A percentile compares a stretch with the other conserved stretches of the same genome.
Evolutionary conservation across 192 early-diverging fungal species (phyloP).

Genomic region (Lunasporangiospora selenospora): DNA sequence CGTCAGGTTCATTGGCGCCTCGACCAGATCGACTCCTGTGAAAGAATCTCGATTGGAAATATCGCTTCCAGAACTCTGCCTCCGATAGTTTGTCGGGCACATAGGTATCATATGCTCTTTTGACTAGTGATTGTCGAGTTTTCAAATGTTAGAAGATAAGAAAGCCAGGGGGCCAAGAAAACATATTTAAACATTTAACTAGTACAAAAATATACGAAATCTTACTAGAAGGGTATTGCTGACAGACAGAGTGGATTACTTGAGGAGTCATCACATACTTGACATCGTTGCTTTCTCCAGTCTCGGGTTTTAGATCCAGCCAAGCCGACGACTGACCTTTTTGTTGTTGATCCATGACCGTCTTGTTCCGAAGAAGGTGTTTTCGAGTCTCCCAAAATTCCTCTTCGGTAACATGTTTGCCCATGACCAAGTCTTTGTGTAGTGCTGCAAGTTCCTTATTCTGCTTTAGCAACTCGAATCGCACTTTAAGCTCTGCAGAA

Average conservation of each 20-base stretch:
- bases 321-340: slow-evolving; percentile 82
- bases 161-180: not conserved
- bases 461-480: slow-evolving; percentile 68
- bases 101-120: slow-evolving; percentile 79
- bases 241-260: slow-evolving; percentile 87
- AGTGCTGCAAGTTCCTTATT: slow-evolving; percentile 73
- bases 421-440: slow-evolving; percentile 80
- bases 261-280: slow-evolving; percentile 91
- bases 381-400: slow-evolving; percentile 94
- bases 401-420: slow-evolving; percentile 81
- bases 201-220: slow-evolving; percentile 4
- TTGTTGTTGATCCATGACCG: slow-evolving; percentile 71
- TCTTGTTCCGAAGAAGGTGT: slow-evolving; percentile 76
- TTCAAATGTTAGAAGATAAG: no score
- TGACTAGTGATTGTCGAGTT: slow-evolving; percentile 72
- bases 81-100: slow-evolving; percentile 82
- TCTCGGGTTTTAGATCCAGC: slow-evolving; percentile 68
- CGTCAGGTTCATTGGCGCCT: slow-evolving; percentile 51
- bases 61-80: slow-evolving; percentile 89
- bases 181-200: not conserved
- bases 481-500: slow-evolving; percentile 63
- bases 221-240: slow-evolving; percentile 82
- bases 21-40: slow-evolving; percentile 74
- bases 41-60: slow-evolving; percentile 84
- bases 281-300: slow-evolving; percentile 78